Conservation (phyloP, 2,329 filamentous ascomycete species). For the Trichothecium sympodiale region DNA sequence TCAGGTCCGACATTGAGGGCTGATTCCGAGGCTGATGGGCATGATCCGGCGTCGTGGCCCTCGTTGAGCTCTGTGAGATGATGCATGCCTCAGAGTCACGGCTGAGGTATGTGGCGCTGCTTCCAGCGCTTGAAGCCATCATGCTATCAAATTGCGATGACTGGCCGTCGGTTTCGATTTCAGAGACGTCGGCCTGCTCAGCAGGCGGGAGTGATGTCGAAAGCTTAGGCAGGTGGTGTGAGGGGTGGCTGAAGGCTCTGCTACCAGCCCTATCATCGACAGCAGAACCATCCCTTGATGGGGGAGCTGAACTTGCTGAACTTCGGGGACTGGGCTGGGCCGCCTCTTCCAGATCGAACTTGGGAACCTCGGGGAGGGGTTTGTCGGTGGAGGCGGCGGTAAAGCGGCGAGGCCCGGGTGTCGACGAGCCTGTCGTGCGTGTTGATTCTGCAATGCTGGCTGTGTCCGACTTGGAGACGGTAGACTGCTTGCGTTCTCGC, state of each 20-base stretch:
- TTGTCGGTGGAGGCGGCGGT: slow-evolving; percentile 46
- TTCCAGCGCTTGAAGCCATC: slow-evolving; percentile 65
- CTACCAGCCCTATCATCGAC: slow-evolving; percentile 30
- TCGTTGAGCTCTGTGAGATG: slow-evolving; percentile 71
- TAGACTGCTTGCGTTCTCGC: slow-evolving; percentile 18
- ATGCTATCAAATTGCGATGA: slow-evolving; percentile 57
- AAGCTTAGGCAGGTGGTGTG: slow-evolving; percentile 45
- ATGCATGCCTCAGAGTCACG: slow-evolving; percentile 73
- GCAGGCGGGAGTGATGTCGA: slow-evolving; percentile 36
- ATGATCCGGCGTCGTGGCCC: slow-evolving; percentile 76
- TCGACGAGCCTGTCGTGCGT: slow-evolving; percentile 23
- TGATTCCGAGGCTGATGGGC: slow-evolving; percentile 41
- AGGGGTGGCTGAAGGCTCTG: slow-evolving; percentile 32
- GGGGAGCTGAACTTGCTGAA: slow-evolving; percentile 22
- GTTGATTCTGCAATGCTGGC: slow-evolving; percentile 27
- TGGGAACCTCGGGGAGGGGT: slow-evolving; percentile 55
- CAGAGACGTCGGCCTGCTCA: slow-evolving; percentile 37
- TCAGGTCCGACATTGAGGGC: slow-evolving; percentile 57
- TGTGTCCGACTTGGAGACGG: slow-evolving; percentile 23
- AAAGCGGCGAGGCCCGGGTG: slow-evolving; percentile 24
- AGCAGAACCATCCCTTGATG: slow-evolving; percentile 31
- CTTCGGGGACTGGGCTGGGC: slow-evolving; percentile 14
- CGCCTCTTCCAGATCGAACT: slow-evolving; percentile 31
- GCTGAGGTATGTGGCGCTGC: slow-evolving; percentile 67
- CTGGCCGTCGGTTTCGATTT: slow-evolving; percentile 39